phyloP scores from a whole-genome alignment of 352 stramenopile species.

The Phytophthora syringae region DNA sequence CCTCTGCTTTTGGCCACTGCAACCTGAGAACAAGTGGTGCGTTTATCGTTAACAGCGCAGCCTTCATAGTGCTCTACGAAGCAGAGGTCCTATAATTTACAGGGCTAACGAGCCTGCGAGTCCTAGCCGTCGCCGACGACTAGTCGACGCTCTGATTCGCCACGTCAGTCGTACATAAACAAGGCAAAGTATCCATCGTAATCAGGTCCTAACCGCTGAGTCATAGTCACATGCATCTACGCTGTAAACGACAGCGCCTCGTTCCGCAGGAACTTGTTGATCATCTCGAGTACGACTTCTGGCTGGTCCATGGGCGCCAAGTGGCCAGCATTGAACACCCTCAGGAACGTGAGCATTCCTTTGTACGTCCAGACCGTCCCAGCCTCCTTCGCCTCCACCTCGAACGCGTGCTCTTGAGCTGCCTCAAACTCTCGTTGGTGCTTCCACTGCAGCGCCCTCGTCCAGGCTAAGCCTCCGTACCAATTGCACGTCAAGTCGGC shows the following conservation, averaged over 20 bases:
- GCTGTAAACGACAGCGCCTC: slow-evolving; percentile 12
- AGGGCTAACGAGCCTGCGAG: no score
- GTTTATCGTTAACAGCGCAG: no score
- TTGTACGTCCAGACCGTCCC: slow-evolving; percentile 27
- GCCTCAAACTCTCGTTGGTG: slow-evolving; percentile 85
- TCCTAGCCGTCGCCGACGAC: no score
- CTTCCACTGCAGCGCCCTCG: slow-evolving; percentile 89
- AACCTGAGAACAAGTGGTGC: no score
- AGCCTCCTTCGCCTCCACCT: slow-evolving; percentile 11
- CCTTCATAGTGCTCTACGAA: no score
- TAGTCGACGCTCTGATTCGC: slow-evolving; percentile 1
- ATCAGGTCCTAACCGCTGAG: slow-evolving; percentile 9
- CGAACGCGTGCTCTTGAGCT: slow-evolving; percentile 27
- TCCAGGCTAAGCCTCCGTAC: slow-evolving; percentile 95
- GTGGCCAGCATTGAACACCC: slow-evolving; percentile 60
- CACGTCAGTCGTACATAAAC: slow-evolving; percentile 27
- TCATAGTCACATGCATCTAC: neutral
- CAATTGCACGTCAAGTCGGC: slow-evolving; percentile 98
- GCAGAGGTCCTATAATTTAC: no score
- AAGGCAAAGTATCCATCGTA: slow-evolving; percentile 13
- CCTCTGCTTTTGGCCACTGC: no score
- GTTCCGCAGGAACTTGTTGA: slow-evolving; percentile 63
- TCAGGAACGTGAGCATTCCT: slow-evolving; percentile 49
- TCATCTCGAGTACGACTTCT: slow-evolving; percentile 49
- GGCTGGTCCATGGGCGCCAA: slow-evolving; percentile 63